Evolutionary conservation across 768 basidiomycete genomes (phyloP).

Genomic region (Rickenella mellea): DNA sequence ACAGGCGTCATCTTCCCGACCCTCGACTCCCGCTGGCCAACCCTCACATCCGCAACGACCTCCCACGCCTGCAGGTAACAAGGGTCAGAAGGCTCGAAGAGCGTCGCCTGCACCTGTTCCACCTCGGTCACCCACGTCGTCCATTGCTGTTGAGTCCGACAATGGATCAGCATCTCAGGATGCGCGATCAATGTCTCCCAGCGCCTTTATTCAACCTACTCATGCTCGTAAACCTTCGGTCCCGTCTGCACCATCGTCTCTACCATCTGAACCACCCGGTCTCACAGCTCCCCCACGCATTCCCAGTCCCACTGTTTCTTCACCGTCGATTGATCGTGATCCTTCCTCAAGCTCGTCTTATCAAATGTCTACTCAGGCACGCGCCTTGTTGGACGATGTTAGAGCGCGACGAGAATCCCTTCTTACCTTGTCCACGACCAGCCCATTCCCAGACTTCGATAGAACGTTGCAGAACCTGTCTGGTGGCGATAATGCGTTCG

Average conservation of each 20-base stretch:
- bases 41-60: constrained; percentile 29
- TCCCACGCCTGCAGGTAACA: constrained; percentile 34
- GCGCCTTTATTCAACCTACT: constrained; percentile 26
- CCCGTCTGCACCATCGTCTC: constrained; percentile 3
- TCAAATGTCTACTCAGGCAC: constrained; percentile 81
- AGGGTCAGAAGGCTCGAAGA: constrained; percentile 25
- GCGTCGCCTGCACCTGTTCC: constrained; percentile 26
- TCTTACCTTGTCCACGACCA: constrained; percentile 23
- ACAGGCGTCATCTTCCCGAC: constrained; percentile 44
- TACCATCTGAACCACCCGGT: constrained; percentile 39
- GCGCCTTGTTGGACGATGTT: constrained; percentile 77
- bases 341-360: constrained; percentile 55
- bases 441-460: constrained; percentile 84
- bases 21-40: constrained; percentile 44
- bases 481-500: constrained; percentile 47
- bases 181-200: constrained; percentile 27
- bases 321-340: constrained; percentile 40
- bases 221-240: constrained; percentile 26
- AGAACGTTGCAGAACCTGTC: constrained; percentile 68
- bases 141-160: constrained; percentile 43
- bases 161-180: constrained; percentile 34
- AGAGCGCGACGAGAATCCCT: constrained; percentile 61
- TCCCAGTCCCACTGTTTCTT: constrained; percentile 33
- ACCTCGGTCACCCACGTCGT: constrained; percentile 34
- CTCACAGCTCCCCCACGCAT: constrained; percentile 43